phyloP scores from a whole-genome alignment of 768 basidiomycete species.

The Kwoniella pini region DNA sequence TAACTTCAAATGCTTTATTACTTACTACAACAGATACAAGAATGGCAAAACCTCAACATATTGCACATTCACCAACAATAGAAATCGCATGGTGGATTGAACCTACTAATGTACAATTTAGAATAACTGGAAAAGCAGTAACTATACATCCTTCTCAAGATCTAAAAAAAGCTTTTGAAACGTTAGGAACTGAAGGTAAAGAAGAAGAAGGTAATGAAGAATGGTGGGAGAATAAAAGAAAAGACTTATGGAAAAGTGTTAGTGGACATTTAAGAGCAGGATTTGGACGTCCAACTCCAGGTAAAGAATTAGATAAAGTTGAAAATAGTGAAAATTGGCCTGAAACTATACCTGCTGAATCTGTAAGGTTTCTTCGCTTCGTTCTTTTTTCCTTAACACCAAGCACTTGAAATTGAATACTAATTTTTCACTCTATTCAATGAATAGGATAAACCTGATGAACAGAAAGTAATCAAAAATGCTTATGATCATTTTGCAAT shows the following conservation, averaged over 20 bases:
- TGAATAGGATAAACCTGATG: constrained; percentile 44
- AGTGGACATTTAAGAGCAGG: constrained; percentile 51
- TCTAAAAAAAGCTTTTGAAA: constrained; percentile 12
- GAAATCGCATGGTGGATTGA: constrained; percentile 54
- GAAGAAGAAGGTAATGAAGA: constrained; percentile 31
- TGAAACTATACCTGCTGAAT: constrained; percentile 39
- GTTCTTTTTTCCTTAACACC: too few species aligned
- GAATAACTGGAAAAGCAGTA: constrained; percentile 44
- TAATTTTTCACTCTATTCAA: not conserved
- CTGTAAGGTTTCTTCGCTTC: constrained; percentile 33
- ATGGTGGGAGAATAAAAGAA: constrained; percentile 49
- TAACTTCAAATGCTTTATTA: constrained; percentile 40
- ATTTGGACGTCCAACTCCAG: constrained; percentile 50
- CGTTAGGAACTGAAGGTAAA: constrained; percentile 26
- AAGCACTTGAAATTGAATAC: too few species aligned
- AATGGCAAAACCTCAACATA: constrained; percentile 48
- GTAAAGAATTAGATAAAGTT: constrained; percentile 39
- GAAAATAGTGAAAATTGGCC: constrained; percentile 44
- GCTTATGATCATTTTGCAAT: constrained; percentile 48
- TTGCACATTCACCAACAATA: constrained; percentile 30
- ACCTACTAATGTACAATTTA: constrained; percentile 46
- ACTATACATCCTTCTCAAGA: constrained; percentile 23
- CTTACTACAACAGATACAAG: constrained; percentile 51
- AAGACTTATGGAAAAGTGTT: constrained; percentile 38
- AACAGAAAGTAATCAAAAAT: constrained; percentile 37